phyloP scores from a whole-genome alignment of 1,284 basidiomycete species.

The Puccinia coronata region DNA sequence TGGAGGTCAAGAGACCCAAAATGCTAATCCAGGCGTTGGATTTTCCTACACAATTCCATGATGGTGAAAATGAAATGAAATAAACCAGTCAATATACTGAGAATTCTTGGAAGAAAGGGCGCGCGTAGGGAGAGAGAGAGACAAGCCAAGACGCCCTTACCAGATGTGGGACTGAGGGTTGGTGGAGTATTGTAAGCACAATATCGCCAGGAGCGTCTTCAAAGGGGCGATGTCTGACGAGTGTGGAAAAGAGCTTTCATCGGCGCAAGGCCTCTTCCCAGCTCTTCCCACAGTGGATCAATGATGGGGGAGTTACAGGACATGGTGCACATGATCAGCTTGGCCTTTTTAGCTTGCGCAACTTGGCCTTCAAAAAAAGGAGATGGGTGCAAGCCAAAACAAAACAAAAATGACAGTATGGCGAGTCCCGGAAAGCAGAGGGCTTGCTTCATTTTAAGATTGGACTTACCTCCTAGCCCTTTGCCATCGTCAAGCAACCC shows the following conservation, averaged over 20 bases:
- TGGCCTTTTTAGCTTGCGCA: conserved; percentile 47
- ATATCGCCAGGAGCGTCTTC: conserved; percentile 38
- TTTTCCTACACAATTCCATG: conserved; percentile 33
- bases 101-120: neutral
- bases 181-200: conserved; percentile 14
- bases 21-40: conserved; percentile 50
- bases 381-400: too few species aligned
- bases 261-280: conserved; percentile 44
- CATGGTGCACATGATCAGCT: conserved; percentile 43
- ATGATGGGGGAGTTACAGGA: conserved; percentile 32
- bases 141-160: conserved; percentile 42
- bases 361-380: conserved; percentile 43
- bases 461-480: conserved; percentile 41
- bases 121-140: neutral
- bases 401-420: neutral
- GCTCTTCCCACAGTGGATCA: conserved; percentile 48
- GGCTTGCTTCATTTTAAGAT: neutral
- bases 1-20: conserved; percentile 44
- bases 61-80: too few species aligned
- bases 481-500: conserved; percentile 48
- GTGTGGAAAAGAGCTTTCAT: conserved; percentile 35
- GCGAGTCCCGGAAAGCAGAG: neutral
- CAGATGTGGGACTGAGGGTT: conserved; percentile 26
- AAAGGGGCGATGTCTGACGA: conserved; percentile 48
- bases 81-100: too few species aligned